Percentiles rank a stretch among this genome's conserved stretches.
phyloP scores from a whole-genome alignment of 2,329 filamentous ascomycete genomes.

The Fusarium sp. region DNA sequence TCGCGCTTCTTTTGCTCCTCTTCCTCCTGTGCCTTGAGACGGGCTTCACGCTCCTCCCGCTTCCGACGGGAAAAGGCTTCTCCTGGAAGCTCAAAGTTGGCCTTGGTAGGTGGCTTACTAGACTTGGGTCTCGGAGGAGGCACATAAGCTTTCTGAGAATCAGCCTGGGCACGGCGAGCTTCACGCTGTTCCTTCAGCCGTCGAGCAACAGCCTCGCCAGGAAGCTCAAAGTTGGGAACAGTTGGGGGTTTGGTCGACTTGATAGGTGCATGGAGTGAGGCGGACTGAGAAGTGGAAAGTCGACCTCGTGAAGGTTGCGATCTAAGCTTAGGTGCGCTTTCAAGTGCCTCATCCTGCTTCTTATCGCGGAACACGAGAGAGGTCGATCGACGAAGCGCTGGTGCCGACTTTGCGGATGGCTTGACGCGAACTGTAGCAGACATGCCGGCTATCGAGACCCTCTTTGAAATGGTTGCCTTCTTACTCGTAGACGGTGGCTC shows the following conservation, averaged over 20 bases:
- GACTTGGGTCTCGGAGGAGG: constrained; percentile 60
- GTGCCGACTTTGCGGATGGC: constrained; percentile 48
- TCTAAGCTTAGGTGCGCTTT: constrained; percentile 24
- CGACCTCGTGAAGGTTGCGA: constrained; percentile 33
- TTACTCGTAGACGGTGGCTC: constrained; percentile 29
- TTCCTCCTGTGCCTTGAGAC: constrained; percentile 66
- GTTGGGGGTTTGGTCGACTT: constrained; percentile 68
- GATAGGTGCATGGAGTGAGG: constrained; percentile 53
- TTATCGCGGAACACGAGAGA: constrained; percentile 52
- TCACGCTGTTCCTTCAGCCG: constrained; percentile 69
- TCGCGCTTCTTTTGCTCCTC: constrained; percentile 69
- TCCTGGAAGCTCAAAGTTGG: constrained; percentile 71
- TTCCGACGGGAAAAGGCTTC: constrained; percentile 68
- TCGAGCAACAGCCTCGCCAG: constrained; percentile 69
- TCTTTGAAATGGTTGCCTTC: constrained; percentile 33
- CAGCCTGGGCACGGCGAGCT: constrained; percentile 57
- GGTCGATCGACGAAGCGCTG: constrained; percentile 55
- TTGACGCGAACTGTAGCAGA: constrained; percentile 57
- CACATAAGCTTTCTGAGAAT: constrained; percentile 47
- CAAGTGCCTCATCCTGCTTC: constrained; percentile 25
- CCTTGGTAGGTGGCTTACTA: constrained; percentile 61
- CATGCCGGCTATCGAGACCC: constrained; percentile 45
- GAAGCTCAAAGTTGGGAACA: constrained; percentile 68
- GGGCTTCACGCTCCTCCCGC: constrained; percentile 65
- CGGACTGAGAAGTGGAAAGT: constrained; percentile 20